Conservation (phyloP, 257 asterid species). For the Capsicum chinense region DNA sequence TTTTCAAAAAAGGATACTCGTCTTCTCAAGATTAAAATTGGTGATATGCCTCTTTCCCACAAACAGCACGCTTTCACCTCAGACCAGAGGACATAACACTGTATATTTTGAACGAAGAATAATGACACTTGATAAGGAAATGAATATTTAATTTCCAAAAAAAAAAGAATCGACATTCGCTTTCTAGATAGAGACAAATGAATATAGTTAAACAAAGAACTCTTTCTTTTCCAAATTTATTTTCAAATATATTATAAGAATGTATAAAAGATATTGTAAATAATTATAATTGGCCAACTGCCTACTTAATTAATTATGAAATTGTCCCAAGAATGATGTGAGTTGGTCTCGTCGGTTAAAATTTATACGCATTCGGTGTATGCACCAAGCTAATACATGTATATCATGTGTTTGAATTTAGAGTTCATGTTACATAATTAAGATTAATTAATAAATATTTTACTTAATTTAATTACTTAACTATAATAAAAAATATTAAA, state of each 20-base stretch:
- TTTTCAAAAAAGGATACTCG: neutral
- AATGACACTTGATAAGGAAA: neutral
- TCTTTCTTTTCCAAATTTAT: neutral
- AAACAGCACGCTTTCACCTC: neutral
- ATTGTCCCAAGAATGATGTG: neutral
- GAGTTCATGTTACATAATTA: no score
- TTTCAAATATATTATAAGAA: neutral
- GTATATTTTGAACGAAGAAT: neutral
- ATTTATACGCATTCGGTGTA: no score
- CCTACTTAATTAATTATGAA: neutral
- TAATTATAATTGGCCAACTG: neutral
- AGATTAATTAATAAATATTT: no score
- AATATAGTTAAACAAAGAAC: slow-evolving; percentile 7
- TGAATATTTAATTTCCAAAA: neutral
- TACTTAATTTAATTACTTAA: no score
- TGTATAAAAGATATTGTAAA: neutral
- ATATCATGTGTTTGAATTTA: no score
- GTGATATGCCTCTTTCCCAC: neutral
- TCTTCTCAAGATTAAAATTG: neutral
- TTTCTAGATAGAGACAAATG: slow-evolving; percentile 6
- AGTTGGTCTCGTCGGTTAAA: neutral
- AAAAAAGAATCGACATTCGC: neutral
- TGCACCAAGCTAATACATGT: no score
- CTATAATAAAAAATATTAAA: no score
- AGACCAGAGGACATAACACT: neutral